Evolutionary conservation across 2,329 filamentous ascomycete species (phyloP).

Genomic region (Beauveria bassiana): DNA sequence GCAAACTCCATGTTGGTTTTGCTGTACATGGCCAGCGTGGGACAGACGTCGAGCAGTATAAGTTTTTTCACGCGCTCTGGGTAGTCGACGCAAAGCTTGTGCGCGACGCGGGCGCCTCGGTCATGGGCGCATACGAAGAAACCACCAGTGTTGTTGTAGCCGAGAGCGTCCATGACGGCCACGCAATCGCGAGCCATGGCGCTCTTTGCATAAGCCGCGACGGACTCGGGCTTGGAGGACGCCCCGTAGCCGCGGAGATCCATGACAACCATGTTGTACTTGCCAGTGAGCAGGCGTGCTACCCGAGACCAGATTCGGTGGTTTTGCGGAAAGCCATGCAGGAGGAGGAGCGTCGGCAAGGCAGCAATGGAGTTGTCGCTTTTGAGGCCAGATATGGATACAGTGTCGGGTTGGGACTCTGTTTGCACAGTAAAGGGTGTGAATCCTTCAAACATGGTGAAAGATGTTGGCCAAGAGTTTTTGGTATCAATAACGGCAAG

Average conservation of each 20-base stretch:
- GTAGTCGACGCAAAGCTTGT: conserved; percentile 44
- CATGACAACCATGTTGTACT: conserved; percentile 36
- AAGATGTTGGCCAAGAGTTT: neutral
- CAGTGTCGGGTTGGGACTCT: conserved; percentile 23
- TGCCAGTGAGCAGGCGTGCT: conserved; percentile 27
- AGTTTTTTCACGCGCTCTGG: conserved; percentile 31
- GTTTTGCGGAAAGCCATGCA: conserved; percentile 47
- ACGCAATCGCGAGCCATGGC: conserved; percentile 40
- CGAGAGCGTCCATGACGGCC: conserved; percentile 36
- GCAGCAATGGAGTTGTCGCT: conserved; percentile 20
- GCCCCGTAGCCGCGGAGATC: conserved; percentile 45
- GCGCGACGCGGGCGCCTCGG: conserved; percentile 47
- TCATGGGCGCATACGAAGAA: conserved; percentile 50
- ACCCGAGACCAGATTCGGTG: conserved; percentile 44
- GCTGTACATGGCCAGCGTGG: conserved; percentile 46
- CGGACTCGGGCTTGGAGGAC: conserved; percentile 36
- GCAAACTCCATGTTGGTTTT: conserved; percentile 35
- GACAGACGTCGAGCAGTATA: conserved; percentile 45
- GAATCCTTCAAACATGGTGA: conserved; percentile 32
- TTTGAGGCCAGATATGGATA: conserved; percentile 37
- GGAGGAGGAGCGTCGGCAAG: conserved; percentile 35
- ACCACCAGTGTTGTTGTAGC: conserved; percentile 17
- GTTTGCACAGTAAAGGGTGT: conserved; percentile 29
- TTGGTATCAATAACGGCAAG: neutral
- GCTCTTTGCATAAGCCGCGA: conserved; percentile 36